These are phyloP conservation scores for Panellus pusillus DNA, from an alignment of 768 basidiomycete genomes.

Conservation along the genomic window DNA sequence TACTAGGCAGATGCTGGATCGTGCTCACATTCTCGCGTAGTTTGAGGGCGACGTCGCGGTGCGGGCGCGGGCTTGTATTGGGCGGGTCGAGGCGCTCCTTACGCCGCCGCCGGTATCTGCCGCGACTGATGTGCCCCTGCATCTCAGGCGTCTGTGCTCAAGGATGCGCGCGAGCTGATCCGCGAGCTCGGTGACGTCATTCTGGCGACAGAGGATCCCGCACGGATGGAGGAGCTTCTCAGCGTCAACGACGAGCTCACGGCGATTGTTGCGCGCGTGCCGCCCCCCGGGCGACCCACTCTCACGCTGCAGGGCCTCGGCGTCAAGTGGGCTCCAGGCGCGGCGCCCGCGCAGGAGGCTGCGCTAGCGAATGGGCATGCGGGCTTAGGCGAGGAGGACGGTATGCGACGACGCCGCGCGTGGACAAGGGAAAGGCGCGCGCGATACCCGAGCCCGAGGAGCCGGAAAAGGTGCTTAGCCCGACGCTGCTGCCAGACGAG, in stretches of 20 bases:
- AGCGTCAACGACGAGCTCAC: slow-evolving; percentile 72
- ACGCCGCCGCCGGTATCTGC: slow-evolving; percentile 15
- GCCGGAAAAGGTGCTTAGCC: slow-evolving; percentile 70
- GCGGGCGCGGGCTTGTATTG: slow-evolving; percentile 46
- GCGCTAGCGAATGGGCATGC: slow-evolving; percentile 8
- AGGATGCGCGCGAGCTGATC: slow-evolving; percentile 52
- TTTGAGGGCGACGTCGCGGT: slow-evolving; percentile 46
- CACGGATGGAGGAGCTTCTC: slow-evolving; percentile 66
- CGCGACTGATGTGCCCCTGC: slow-evolving; percentile 14
- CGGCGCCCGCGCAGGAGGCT: slow-evolving; percentile 1
- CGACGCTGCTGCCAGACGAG: slow-evolving; percentile 49
- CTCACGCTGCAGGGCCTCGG: slow-evolving; percentile 48
- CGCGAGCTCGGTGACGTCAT: slow-evolving; percentile 53
- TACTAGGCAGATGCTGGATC: slow-evolving; percentile 4
- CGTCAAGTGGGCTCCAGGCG: slow-evolving; percentile 25
- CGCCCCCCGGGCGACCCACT: slow-evolving; percentile 36
- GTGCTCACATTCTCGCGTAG: slow-evolving; percentile 29
- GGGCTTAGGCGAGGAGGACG: slow-evolving; percentile 33
- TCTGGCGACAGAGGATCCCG: slow-evolving; percentile 55
- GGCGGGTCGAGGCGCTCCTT: slow-evolving; percentile 37
- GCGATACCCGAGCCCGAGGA: slow-evolving; percentile 69
- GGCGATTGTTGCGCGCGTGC: slow-evolving; percentile 50
- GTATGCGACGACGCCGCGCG: slow-evolving; percentile 53
- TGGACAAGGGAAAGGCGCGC: slow-evolving; percentile 79
- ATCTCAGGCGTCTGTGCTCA: slow-evolving; percentile 37